Conservation (phyloP, 73 alveolate species). For the Blepharisma stoltei region DNA sequence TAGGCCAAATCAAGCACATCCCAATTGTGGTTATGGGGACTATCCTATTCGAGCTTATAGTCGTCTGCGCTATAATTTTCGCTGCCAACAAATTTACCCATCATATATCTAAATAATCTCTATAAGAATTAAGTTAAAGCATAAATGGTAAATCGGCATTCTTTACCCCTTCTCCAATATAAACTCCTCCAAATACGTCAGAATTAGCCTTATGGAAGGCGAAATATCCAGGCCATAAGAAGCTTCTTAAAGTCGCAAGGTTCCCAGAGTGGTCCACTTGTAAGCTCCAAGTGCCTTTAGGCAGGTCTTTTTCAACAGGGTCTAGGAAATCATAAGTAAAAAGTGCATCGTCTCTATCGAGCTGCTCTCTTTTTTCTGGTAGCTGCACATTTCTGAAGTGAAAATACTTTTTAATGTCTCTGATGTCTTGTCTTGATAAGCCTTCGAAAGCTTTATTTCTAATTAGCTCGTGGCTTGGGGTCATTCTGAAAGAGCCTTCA, state of each 20-base stretch:
- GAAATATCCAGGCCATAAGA: slow-evolving; percentile 92
- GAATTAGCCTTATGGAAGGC: slow-evolving; percentile 84
- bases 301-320: slow-evolving; percentile 59
- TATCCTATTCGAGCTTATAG: too few relatives aligned
- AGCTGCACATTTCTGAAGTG: slow-evolving; percentile 80
- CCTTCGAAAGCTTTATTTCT: slow-evolving; percentile 83
- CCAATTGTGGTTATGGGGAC: too few relatives aligned
- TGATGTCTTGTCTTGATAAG: slow-evolving; percentile 41
- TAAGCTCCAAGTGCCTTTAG: slow-evolving; percentile 79
- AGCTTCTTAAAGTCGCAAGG: slow-evolving; percentile 66
- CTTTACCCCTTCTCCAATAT: slow-evolving; percentile 94
- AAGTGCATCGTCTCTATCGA: slow-evolving; percentile 90
- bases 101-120: background rate
- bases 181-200: slow-evolving; percentile 78
- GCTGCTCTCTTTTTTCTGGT: slow-evolving; percentile 62
- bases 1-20: too few relatives aligned
- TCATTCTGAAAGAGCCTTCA: slow-evolving; percentile 68
- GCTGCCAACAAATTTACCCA: too few relatives aligned
- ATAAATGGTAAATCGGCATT: slow-evolving; percentile 88
- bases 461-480: slow-evolving; percentile 81
- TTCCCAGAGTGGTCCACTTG: slow-evolving; percentile 69
- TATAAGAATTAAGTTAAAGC: slow-evolving; percentile 40
- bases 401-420: slow-evolving; percentile 43
- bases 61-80: too few relatives aligned
- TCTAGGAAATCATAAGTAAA: slow-evolving; percentile 76